Conservation (phyloP, 2,329 filamentous ascomycete species). For the Diaporthe batatas region DNA sequence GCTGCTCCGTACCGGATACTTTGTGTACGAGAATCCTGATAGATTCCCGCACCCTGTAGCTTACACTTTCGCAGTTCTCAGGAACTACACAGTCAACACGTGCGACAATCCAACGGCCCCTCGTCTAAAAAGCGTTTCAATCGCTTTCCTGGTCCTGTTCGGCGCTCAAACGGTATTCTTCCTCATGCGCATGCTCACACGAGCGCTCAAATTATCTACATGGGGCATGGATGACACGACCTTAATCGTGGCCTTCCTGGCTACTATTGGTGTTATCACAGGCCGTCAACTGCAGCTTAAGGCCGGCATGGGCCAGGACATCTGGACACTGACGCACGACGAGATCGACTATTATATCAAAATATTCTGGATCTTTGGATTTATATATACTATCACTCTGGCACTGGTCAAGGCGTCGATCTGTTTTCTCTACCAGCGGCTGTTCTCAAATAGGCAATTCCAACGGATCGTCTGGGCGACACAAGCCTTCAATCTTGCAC, state of each 20-base stretch:
- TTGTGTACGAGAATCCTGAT: not conserved
- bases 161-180: constrained; percentile 54
- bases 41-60: not conserved
- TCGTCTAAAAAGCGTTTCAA: not conserved
- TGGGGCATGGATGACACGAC: constrained; percentile 53
- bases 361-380: constrained; percentile 46
- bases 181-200: constrained; percentile 53
- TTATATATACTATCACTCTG: constrained; percentile 38
- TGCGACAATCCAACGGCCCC: not conserved
- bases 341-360: constrained; percentile 40
- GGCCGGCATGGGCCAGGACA: constrained; percentile 42
- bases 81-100: constrained; percentile 4
- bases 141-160: constrained; percentile 44
- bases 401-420: constrained; percentile 25
- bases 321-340: constrained; percentile 42
- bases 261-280: constrained; percentile 37
- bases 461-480: constrained; percentile 34
- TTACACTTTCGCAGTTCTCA: not conserved
- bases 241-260: constrained; percentile 47
- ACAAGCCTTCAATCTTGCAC: constrained; percentile 33
- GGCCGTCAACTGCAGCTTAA: constrained; percentile 54
- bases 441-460: constrained; percentile 19
- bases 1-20: not conserved
- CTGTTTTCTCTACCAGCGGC: constrained; percentile 32
- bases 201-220: constrained; percentile 49